Base-by-base conservation (phyloP, 164 flowering plant genomes). In the Santalum album region DNA sequence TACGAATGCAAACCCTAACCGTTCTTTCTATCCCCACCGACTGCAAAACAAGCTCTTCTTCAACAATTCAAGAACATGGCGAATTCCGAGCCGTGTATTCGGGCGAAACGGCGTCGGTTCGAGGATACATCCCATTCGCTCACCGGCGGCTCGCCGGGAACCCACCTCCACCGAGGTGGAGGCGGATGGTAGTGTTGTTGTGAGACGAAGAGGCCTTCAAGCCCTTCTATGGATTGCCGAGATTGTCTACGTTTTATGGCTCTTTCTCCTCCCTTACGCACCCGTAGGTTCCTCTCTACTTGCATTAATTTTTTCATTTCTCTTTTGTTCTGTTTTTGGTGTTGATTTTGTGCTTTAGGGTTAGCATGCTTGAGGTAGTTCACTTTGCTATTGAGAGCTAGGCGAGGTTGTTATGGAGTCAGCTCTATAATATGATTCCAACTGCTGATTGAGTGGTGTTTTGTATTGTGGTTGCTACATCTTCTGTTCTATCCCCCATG, bases 231-330 rank as follows among this genome's bases (percentile, higher is more conserved):
- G 96, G 99, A 54, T 49, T 14, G 67, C 79, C 6, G 96, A 89
- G 65, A 91, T 71, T 6, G 74, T 80, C 25, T 92, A 92, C 69
- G 67, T 92, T 12, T 45, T 79, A 42, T 87, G 96, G 96, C 95
- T 89, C 53, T 89, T 92, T 66, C 62, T 92, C 29, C 91, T 87
- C 53, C 99, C 96, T 51, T 92, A 75, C 74, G 96, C 96, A 21
- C 99, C 96, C 46, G 99, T 91, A 61, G 1, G 64, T 58, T 12
- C 1, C 19, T 24, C 29, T 11, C 5, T 19, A n/a, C 18, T 39
- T 14, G 25, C 9, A 7, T 40, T 35, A 15, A n/a, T n/a, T n/a
- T n/a, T n/a, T 16, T 29, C 2, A 15, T 23, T 57, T 43, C 34
- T 36, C 7, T 16, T 23, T 25, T 49, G 19, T 4, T 4, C 4